Percentiles rank a stretch among this genome's conserved stretches.
Evolutionary conservation across 2,329 filamentous ascomycete species (phyloP).

Genomic region (Colletotrichum eleusines): DNA sequence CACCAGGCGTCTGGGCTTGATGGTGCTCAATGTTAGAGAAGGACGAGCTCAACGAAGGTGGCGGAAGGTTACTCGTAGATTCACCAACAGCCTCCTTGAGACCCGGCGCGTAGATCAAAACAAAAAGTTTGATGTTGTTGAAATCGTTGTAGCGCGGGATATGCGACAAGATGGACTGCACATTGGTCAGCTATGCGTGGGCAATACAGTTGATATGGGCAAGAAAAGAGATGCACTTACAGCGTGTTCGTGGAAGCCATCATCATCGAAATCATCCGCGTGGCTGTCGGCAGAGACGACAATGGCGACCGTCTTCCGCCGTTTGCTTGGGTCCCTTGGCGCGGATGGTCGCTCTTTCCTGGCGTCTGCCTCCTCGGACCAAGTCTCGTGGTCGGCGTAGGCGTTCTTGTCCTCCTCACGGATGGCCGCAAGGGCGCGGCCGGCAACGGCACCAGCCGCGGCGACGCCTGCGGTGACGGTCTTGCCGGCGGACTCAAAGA

Average conservation of each 20-base stretch:
- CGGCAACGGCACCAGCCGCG: conserved; percentile 84
- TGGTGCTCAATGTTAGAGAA: conserved; percentile 87
- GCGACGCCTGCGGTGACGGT: conserved; percentile 84
- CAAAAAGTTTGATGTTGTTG: conserved; percentile 80
- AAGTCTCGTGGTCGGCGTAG: conserved; percentile 88
- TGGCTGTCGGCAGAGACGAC: conserved; percentile 85
- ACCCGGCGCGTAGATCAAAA: conserved; percentile 89
- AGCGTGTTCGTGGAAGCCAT: conserved; percentile 79
- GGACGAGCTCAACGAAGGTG: conserved; percentile 79
- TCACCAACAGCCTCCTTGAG: conserved; percentile 76
- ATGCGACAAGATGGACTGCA: conserved; percentile 86
- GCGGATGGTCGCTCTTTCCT: conserved; percentile 62
- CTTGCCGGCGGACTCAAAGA: conserved; percentile 86
- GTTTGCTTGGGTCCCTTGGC: conserved; percentile 56
- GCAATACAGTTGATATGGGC: not conserved
- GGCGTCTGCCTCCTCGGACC: conserved; percentile 89
- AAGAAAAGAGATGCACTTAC: conserved; percentile 65
- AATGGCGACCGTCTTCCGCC: conserved; percentile 84
- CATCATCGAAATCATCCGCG: conserved; percentile 69
- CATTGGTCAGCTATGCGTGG: conserved; percentile 32
- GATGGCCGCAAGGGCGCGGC: conserved; percentile 85
- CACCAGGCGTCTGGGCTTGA: conserved; percentile 76
- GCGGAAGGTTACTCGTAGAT: conserved; percentile 67
- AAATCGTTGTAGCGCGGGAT: conserved; percentile 84
- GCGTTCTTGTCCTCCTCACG: conserved; percentile 85